A percentile compares a stretch with the other conserved stretches of the same genome.
These are phyloP conservation scores for Saccharomycopsis amapae DNA, from an alignment of 805 yeast genomes.

Conservation along the genomic window DNA sequence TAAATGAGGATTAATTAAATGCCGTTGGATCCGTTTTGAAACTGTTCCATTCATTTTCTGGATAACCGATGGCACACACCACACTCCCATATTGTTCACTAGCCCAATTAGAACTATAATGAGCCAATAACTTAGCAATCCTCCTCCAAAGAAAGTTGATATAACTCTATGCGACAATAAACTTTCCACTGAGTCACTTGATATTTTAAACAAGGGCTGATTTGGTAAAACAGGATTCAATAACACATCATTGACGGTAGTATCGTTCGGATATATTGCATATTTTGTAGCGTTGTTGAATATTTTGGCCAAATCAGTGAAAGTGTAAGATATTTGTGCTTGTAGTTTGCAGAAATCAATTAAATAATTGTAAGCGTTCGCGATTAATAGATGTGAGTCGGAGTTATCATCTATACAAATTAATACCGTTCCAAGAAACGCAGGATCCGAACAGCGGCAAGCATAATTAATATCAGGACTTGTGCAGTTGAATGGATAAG, in stretches of 20 bases:
- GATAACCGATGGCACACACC: conserved; percentile 32
- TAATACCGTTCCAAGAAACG: conserved; percentile 32
- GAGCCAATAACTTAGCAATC: conserved; percentile 30
- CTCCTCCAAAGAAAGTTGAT: conserved; percentile 29
- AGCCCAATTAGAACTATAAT: conserved; percentile 25
- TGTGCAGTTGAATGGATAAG: conserved; percentile 30
- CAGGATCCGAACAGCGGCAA: conserved; percentile 31
- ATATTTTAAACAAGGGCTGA: conserved; percentile 23
- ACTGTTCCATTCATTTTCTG: conserved; percentile 24
- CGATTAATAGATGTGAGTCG: conserved; percentile 25
- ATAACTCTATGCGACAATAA: conserved; percentile 27
- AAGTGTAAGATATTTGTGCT: conserved; percentile 26
- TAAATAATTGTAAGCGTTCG: conserved; percentile 29
- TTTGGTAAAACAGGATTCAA: conserved; percentile 28
- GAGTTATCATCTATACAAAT: conserved; percentile 31
- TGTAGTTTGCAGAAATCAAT: conserved; percentile 32
- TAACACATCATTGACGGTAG: conserved; percentile 12
- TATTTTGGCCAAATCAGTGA: conserved; percentile 27
- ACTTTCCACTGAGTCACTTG: conserved; percentile 27
- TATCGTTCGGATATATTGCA: conserved; percentile 18
- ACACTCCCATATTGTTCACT: conserved; percentile 27
- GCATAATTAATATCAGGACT: conserved; percentile 30
- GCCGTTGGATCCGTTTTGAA: conserved; percentile 29
- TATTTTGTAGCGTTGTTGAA: conserved; percentile 27
- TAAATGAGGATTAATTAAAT: conserved; percentile 30